Conservation (phyloP, 2,329 filamentous ascomycete species). For the Talaromyces sp. region DNA sequence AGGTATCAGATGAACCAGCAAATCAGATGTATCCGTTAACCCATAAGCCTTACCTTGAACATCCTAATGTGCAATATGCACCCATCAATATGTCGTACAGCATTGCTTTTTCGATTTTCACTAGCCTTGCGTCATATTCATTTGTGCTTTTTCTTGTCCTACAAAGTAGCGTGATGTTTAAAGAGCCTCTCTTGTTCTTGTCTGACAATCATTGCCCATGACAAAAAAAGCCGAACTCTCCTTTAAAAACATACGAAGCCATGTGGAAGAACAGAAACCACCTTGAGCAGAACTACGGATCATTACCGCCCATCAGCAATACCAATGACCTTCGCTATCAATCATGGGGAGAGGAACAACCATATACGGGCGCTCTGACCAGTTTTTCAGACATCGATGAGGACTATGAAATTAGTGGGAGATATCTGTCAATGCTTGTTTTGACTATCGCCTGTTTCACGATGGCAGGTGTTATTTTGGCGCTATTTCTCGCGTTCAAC, state of each 20-base stretch:
- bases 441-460: not conserved
- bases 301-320: not conserved
- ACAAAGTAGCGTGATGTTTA: no score
- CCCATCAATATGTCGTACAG: no score
- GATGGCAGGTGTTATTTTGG: not conserved
- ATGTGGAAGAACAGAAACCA: slow-evolving; percentile 14
- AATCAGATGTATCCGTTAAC: no score
- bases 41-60: no score
- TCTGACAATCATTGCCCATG: no score
- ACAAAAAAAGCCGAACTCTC: no score
- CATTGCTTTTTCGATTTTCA: no score
- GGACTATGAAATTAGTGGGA: not conserved
- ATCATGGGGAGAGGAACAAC: not conserved
- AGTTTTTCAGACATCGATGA: not conserved
- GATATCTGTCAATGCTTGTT: not conserved
- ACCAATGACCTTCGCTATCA: not conserved
- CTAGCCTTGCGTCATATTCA: no score
- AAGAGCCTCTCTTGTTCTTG: no score
- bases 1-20: no score
- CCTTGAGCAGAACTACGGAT: slow-evolving; percentile 9
- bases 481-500: not conserved
- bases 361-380: not conserved
- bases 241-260: not conserved
- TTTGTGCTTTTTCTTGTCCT: no score
- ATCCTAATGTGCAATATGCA: no score